Conservation (phyloP, 768 basidiomycete genomes). For the Mycena rosella region DNA sequence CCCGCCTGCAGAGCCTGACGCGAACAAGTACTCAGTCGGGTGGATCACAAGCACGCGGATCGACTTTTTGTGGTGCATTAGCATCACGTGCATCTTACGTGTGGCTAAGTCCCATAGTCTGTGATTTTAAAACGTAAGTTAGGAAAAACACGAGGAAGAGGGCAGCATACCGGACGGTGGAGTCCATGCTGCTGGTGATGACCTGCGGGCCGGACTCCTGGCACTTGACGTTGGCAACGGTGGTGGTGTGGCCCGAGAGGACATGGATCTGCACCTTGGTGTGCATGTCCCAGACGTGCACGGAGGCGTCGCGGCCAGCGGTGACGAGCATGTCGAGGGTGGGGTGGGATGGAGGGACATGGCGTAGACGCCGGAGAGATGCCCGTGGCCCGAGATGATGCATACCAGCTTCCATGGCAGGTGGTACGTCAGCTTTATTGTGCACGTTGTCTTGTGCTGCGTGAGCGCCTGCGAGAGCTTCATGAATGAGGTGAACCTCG, state of each 20-base stretch:
- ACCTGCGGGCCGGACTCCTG: constrained; percentile 99
- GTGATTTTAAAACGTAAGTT: constrained; percentile 1
- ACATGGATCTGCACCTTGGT: constrained; percentile 97
- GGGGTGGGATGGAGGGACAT: constrained; percentile 92
- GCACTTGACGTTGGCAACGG: constrained; percentile 95
- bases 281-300: constrained; percentile 99
- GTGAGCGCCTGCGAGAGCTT: constrained; percentile 91
- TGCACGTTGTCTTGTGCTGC: constrained; percentile 94
- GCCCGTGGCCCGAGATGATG: constrained; percentile 98
- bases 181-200: constrained; percentile 98
- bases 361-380: constrained; percentile 97
- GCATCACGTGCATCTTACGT: constrained; percentile 94
- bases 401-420: constrained; percentile 96
- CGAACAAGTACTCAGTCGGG: constrained; percentile 97
- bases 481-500: constrained; percentile 74
- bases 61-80: constrained; percentile 99
- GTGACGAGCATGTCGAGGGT: constrained; percentile 97
- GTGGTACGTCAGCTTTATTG: constrained; percentile 96
- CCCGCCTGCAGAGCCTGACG: constrained; percentile 95
- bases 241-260: constrained; percentile 93
- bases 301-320: constrained; percentile 94
- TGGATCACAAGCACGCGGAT: constrained; percentile 95
- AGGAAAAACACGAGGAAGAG: constrained; percentile 16
- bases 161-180: constrained; percentile 81
- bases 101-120: constrained; percentile 98